These are phyloP conservation scores for Kuraishia ogatae DNA, from an alignment of 805 yeast species.

Conservation along the genomic window DNA sequence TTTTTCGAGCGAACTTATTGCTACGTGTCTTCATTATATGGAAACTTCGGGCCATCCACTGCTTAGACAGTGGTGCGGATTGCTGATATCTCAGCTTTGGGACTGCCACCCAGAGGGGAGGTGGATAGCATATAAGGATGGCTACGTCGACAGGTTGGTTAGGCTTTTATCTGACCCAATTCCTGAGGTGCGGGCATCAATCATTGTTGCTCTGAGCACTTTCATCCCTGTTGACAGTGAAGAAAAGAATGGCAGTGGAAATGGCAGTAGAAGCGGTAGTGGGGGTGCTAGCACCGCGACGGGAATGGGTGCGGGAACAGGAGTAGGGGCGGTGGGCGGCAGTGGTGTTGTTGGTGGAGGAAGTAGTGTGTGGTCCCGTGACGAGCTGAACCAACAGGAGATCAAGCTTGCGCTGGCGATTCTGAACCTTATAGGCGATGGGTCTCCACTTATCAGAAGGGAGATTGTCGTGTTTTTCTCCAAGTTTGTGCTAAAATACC, in stretches of 20 bases:
- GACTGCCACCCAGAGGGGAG: slow-evolving; percentile 65
- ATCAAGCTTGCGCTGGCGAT: slow-evolving; percentile 61
- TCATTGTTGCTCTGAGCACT: slow-evolving; percentile 62
- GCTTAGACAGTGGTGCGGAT: slow-evolving; percentile 86
- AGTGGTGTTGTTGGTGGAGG: slow-evolving; percentile 8
- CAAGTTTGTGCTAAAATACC: slow-evolving; percentile 59
- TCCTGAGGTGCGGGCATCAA: slow-evolving; percentile 89
- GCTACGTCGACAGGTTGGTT: slow-evolving; percentile 47
- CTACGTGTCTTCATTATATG: slow-evolving; percentile 56
- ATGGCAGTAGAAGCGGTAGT: slow-evolving; percentile 8
- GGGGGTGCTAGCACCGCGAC: background rate
- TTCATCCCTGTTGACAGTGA: slow-evolving; percentile 44
- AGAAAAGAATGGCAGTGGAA: slow-evolving; percentile 18
- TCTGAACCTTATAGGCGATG: slow-evolving; percentile 68
- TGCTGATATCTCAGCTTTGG: slow-evolving; percentile 73
- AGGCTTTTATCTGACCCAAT: slow-evolving; percentile 74
- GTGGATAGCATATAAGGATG: slow-evolving; percentile 58
- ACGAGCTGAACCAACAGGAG: slow-evolving; percentile 58
- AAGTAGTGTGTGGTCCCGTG: slow-evolving; percentile 3
- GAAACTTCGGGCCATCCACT: slow-evolving; percentile 75
- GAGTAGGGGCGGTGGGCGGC: slow-evolving; percentile 9
- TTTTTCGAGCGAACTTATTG: slow-evolving; percentile 62
- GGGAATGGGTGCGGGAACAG: too few species aligned
- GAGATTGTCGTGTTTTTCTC: slow-evolving; percentile 77
- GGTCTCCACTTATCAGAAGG: slow-evolving; percentile 80